Conservation (phyloP, 2,329 filamentous ascomycete genomes). For the Fonsecaea erecta region DNA sequence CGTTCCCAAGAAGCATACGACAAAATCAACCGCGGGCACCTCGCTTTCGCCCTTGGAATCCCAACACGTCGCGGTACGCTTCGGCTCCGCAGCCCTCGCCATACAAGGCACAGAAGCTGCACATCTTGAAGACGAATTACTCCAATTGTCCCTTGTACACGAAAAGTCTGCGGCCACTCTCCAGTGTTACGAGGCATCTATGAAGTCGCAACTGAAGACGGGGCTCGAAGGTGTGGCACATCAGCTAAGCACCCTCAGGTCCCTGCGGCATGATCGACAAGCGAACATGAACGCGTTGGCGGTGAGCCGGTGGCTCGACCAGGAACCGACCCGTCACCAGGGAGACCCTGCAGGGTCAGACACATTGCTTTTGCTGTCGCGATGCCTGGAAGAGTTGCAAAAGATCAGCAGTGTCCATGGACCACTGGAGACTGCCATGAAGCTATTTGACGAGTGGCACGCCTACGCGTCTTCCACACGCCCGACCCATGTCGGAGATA, state of each 20-base stretch:
- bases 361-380: constrained; percentile 21
- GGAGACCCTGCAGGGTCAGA: background rate
- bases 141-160: constrained; percentile 50
- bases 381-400: constrained; percentile 19
- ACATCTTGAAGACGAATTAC: constrained; percentile 49
- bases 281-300: constrained; percentile 43
- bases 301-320: constrained; percentile 18
- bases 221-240: constrained; percentile 36
- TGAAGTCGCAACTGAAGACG: constrained; percentile 14
- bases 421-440: constrained; percentile 17
- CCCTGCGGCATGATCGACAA: constrained; percentile 43
- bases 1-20: constrained; percentile 46
- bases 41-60: background rate
- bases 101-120: constrained; percentile 42
- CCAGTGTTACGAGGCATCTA: constrained; percentile 24
- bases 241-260: constrained; percentile 41
- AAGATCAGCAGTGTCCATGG: constrained; percentile 15
- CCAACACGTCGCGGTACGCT: constrained; percentile 23
- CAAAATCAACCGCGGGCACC: constrained; percentile 9
- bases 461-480: constrained; percentile 9
- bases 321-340: background rate
- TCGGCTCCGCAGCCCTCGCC: constrained; percentile 40
- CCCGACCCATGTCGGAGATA: background rate
- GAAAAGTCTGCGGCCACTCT: constrained; percentile 26
- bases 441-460: constrained; percentile 26